A percentile compares a stretch with the other conserved stretches of the same genome.
Conservation (phyloP, 805 yeast genomes). For the Monosporozyma unispora region DNA sequence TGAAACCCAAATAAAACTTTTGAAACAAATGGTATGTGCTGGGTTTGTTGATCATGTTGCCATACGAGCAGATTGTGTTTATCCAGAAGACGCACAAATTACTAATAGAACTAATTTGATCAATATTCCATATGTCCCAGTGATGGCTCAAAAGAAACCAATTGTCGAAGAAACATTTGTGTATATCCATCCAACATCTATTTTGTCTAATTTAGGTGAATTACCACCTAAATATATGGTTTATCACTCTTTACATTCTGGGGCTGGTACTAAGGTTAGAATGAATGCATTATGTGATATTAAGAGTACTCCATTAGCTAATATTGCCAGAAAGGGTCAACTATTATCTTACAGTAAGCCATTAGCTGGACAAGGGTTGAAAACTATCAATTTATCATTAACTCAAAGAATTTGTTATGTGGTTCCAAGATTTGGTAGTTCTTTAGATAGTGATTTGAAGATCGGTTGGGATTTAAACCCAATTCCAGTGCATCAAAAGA, state of each 20-base stretch:
- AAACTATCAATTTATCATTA: slow-evolving; percentile 57
- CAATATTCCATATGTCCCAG: slow-evolving; percentile 57
- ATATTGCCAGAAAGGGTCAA: slow-evolving; percentile 64
- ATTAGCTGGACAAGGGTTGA: slow-evolving; percentile 72
- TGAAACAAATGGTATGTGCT: slow-evolving; percentile 87
- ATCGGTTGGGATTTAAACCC: slow-evolving; percentile 89
- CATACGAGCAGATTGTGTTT: slow-evolving; percentile 62
- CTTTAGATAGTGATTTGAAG: slow-evolving; percentile 64
- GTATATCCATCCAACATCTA: slow-evolving; percentile 73
- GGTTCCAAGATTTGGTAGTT: slow-evolving; percentile 82
- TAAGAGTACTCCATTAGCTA: slow-evolving; percentile 63
- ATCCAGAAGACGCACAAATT: slow-evolving; percentile 52
- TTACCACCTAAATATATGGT: slow-evolving; percentile 75
- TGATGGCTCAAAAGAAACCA: slow-evolving; percentile 33
- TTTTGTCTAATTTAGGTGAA: slow-evolving; percentile 50
- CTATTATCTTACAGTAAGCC: slow-evolving; percentile 84
- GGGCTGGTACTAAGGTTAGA: slow-evolving; percentile 45
- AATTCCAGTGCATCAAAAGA: slow-evolving; percentile 63
- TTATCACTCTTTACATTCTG: slow-evolving; percentile 55
- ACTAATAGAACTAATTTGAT: slow-evolving; percentile 50
- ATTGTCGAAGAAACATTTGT: slow-evolving; percentile 46
- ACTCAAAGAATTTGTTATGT: slow-evolving; percentile 81
- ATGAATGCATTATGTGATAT: slow-evolving; percentile 73
- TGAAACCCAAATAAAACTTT: slow-evolving; percentile 57
- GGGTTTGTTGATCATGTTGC: slow-evolving; percentile 92